Conservation (phyloP, 495 filamentous ascomycete genomes). For the Penicillium angulare region DNA sequence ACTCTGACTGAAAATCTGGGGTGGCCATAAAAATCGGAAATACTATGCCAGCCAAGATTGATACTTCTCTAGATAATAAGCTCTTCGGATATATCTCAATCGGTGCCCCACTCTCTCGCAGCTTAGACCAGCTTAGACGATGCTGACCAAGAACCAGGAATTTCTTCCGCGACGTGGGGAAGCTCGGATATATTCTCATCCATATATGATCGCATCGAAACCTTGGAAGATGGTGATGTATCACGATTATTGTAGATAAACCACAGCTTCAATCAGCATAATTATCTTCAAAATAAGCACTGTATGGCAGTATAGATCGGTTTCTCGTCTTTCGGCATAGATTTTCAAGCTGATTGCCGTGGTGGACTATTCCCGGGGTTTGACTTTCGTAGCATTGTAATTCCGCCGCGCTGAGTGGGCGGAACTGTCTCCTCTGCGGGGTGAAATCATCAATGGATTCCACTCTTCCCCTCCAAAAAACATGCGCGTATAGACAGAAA, state of each 20-base stretch:
- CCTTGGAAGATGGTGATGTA: too few relatives aligned
- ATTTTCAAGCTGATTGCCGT: not conserved
- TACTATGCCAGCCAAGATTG: too few relatives aligned
- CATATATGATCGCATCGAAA: not conserved
- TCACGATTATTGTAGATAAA: too few relatives aligned
- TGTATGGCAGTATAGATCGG: too few relatives aligned
- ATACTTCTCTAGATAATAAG: too few relatives aligned
- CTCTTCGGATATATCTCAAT: slow-evolving; percentile 17
- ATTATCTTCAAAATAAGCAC: too few relatives aligned
- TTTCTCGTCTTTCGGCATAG: not conserved
- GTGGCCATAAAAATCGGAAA: too few relatives aligned
- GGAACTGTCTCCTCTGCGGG: slow-evolving; percentile 10
- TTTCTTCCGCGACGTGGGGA: slow-evolving; percentile 6
- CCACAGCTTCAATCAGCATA: too few relatives aligned
- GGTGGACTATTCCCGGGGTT: too few relatives aligned
- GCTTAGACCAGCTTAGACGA: slow-evolving; percentile 14
- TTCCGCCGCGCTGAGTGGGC: slow-evolving; percentile 13
- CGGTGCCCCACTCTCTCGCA: slow-evolving; percentile 4
- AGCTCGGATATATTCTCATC: slow-evolving; percentile 23
- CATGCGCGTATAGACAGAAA: too few relatives aligned
- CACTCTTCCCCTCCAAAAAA: too few relatives aligned
- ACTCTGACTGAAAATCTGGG: too few relatives aligned
- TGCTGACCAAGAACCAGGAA: slow-evolving; percentile 20
- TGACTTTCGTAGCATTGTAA: slow-evolving; percentile 12
- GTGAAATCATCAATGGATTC: slow-evolving; percentile 7